Evolutionary conservation across 345 rosid species (phyloP).

Genomic region (Syzygium jambos): DNA sequence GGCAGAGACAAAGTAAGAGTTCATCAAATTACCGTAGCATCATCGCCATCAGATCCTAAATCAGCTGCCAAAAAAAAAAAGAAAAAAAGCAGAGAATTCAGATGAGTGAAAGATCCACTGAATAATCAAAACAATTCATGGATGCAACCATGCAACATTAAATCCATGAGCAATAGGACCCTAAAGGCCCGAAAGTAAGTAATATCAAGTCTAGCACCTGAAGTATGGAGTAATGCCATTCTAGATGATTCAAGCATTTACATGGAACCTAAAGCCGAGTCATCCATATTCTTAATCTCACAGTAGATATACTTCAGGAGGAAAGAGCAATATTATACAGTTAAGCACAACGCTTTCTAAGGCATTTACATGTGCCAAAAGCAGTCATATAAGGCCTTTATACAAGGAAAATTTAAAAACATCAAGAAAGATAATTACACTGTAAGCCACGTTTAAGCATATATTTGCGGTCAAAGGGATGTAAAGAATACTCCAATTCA

Average conservation of each 20-base stretch:
- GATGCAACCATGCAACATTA: background rate
- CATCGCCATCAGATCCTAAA: conserved; percentile 46
- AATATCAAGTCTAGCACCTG: background rate
- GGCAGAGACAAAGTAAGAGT: background rate
- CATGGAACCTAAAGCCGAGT: background rate
- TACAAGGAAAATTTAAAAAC: background rate
- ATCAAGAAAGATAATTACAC: background rate
- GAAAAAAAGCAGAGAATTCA: background rate
- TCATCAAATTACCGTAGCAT: conserved; percentile 30
- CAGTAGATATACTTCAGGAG: background rate
- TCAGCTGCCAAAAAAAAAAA: conserved; percentile 47
- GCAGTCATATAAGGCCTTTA: background rate
- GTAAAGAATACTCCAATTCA: background rate
- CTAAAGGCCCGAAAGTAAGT: background rate
- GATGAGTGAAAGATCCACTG: background rate
- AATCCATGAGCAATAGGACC: background rate
- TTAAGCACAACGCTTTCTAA: background rate
- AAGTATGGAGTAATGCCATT: background rate
- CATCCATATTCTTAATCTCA: background rate
- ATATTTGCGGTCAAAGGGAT: background rate
- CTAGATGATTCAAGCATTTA: background rate
- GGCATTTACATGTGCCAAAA: background rate
- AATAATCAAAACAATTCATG: background rate
- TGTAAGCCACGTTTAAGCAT: background rate
- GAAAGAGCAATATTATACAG: background rate